Conservation (phyloP, 1,284 basidiomycete species). For the Wallemia mellicola region DNA sequence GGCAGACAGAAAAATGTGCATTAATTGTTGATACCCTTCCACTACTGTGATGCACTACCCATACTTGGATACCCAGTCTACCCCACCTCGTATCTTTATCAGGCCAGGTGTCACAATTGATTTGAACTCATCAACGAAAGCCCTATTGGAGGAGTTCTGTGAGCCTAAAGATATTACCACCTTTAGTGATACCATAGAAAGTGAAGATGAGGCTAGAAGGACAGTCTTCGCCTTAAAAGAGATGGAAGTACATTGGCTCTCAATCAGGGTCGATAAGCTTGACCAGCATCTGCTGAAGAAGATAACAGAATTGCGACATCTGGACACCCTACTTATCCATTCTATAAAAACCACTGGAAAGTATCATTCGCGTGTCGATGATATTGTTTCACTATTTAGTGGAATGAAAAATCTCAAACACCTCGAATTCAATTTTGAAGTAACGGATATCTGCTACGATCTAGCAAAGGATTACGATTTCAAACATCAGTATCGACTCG, state of each 20-base stretch:
- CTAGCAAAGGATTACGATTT: not conserved
- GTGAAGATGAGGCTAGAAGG: not conserved
- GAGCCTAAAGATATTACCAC: not conserved
- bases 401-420: not conserved
- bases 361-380: not conserved
- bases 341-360: not conserved
- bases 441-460: not conserved
- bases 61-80: not conserved
- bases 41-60: not conserved
- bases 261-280: not conserved
- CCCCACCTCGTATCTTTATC: not conserved
- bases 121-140: not conserved
- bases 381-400: not conserved
- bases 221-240: not conserved
- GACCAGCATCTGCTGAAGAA: not conserved
- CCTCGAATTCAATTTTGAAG: not conserved
- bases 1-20: not conserved
- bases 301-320: not conserved
- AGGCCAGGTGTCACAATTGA: not conserved
- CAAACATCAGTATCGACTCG: not conserved
- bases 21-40: no score
- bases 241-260: not conserved
- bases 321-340: not conserved
- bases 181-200: not conserved
- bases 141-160: not conserved